phyloP scores from a whole-genome alignment of 164 flowering plant species.

The Stephania yunnanensis region DNA sequence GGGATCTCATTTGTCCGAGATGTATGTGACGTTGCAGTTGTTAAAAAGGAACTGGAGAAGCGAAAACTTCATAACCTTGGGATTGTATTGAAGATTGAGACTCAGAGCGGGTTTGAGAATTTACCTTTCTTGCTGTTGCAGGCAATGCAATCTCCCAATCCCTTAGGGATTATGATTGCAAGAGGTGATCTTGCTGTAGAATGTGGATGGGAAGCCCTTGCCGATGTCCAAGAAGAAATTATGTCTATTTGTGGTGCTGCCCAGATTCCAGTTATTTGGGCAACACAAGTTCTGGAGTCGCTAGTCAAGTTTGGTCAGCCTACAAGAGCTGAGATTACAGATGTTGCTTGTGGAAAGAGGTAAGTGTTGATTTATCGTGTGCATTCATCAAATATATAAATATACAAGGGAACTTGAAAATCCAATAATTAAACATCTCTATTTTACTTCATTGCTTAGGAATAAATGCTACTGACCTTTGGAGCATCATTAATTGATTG shows the following conservation, averaged over 20 bases:
- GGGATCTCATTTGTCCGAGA: constrained; percentile 59
- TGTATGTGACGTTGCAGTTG: constrained; percentile 39
- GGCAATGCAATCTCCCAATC: constrained; percentile 57
- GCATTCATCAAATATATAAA: not conserved
- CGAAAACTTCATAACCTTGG: constrained; percentile 44
- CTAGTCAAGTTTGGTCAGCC: constrained; percentile 65
- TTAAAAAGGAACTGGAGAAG: constrained; percentile 47
- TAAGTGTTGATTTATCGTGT: constrained; percentile 14
- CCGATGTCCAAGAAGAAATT: constrained; percentile 63
- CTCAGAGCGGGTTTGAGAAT: constrained; percentile 55
- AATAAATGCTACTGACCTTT: not conserved
- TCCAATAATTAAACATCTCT: not conserved
- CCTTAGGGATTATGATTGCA: constrained; percentile 68
- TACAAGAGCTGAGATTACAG: constrained; percentile 67
- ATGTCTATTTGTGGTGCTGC: constrained; percentile 53
- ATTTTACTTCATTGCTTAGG: not conserved
- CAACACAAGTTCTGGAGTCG: constrained; percentile 73
- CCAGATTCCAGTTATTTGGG: constrained; percentile 65
- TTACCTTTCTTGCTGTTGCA: constrained; percentile 53
- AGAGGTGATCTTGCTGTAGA: constrained; percentile 83
- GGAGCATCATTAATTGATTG: constrained; percentile 3
- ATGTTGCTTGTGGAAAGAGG: constrained; percentile 60
- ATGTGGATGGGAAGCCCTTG: constrained; percentile 69
- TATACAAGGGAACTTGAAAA: not conserved
- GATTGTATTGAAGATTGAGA: constrained; percentile 59